phyloP scores from a whole-genome alignment of 2,329 filamentous ascomycete species.

The Phaeosphaeriaceae sp. region DNA sequence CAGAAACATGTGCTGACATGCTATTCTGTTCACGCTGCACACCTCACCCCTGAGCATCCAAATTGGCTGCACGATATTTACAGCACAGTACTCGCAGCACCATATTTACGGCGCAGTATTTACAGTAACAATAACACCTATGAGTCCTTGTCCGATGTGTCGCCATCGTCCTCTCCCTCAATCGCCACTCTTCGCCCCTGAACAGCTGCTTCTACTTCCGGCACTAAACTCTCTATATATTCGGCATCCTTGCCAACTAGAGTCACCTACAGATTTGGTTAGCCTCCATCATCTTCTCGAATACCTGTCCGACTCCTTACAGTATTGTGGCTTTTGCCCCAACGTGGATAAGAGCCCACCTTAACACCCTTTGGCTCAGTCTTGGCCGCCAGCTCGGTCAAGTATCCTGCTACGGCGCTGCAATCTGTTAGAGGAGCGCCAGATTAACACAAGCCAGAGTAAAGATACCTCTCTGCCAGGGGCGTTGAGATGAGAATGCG shows the following conservation, averaged over 20 bases:
- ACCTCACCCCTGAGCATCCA: conserved; percentile 4
- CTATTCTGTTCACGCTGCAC: background rate
- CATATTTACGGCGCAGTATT: conserved; percentile 1
- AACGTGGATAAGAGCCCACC: conserved; percentile 92
- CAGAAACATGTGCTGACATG: conserved; percentile 32
- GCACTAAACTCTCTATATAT: conserved; percentile 78
- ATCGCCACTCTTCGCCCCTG: conserved; percentile 71
- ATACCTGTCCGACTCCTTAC: too few relatives aligned
- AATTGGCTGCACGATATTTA: conserved; percentile 2
- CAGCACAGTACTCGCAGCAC: background rate
- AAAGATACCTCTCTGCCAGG: conserved; percentile 85
- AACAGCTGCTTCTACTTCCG: conserved; percentile 79
- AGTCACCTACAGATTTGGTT: too few relatives aligned
- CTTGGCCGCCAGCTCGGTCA: conserved; percentile 78
- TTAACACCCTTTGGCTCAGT: conserved; percentile 82
- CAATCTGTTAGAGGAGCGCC: too few relatives aligned
- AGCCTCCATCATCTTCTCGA: too few relatives aligned
- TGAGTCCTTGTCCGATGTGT: conserved; percentile 47
- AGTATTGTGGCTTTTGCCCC: conserved; percentile 88
- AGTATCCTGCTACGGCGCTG: conserved; percentile 79
- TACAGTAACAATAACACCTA: conserved; percentile 20
- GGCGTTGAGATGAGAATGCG: conserved; percentile 88
- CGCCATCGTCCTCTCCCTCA: conserved; percentile 68
- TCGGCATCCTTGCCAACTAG: conserved; percentile 78
- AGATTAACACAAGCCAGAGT: too few relatives aligned